Evolutionary conservation across 495 filamentous ascomycete species (phyloP), one percentile per base, ranked within the genome.

Genomic region (Neurospora tetrasperma): DNA sequence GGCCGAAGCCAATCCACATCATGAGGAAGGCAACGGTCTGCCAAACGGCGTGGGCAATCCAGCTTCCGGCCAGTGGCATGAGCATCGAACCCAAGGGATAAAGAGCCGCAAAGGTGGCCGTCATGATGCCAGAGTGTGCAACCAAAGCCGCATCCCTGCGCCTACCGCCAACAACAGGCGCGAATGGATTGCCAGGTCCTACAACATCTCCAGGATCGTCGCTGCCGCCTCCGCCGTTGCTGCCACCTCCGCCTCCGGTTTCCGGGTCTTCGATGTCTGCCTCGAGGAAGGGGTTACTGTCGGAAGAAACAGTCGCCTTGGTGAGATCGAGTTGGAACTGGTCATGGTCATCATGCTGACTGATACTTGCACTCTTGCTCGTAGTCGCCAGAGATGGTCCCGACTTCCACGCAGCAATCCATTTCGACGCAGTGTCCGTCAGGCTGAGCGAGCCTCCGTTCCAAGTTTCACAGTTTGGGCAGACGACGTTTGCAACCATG

Each of bases 391-490:
- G 76, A 1, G 90, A 74, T 0, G 79, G 77, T 5, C 93, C 91
- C 14, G 79, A 75, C 71, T 88, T 89, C 79, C 86, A 85, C 2
- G 90, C 90, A 76, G 85, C 90, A 74, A 97, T 91, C 88, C 91
- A 95, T 14, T 80, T 76, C 23, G 86, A 85, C 8, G 75, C 79
- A 1, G 83, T 78, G 74, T 85, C 76, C 27, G 74, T 84, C n/a
- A 88, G 83, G 12, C 77, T 82, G 86, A 91, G 89, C 73, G 79
- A 79, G 4, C 92, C 93, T 42, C 83, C 89, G 69, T 84, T 81
- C 80, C 88, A 90, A 77, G 79, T 74, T 43, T 83, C 79, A 73
- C 85, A 85, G 75, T 84, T 84, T 27, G 76, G 72, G 74, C 84
- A 86, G 20, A 72, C 83, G 42, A 93, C 79, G 78, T 91, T 92